phyloP scores from a whole-genome alignment of 1,284 basidiomycete species.

The Boletellus deceptivus region DNA sequence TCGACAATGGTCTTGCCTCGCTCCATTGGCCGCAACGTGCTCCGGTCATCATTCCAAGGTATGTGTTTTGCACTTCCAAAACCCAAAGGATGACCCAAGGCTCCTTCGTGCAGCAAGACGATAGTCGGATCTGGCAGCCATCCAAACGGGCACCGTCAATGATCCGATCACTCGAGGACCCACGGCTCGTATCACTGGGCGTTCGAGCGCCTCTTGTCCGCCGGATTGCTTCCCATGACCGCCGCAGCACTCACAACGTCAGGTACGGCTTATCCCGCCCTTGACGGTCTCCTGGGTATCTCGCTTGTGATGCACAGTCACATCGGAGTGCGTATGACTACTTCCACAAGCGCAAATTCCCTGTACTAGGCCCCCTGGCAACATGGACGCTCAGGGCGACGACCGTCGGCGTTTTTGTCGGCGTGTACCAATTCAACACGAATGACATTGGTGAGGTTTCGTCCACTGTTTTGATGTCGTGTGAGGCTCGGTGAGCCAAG shows the following conservation, averaged over 20 bases:
- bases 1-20: constrained; percentile 39
- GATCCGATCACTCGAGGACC: constrained; percentile 82
- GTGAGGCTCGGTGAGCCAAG: constrained; percentile 8
- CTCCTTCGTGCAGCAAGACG: constrained; percentile 34
- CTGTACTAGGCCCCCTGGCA: constrained; percentile 63
- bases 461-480: constrained; percentile 2
- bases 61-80: constrained; percentile 4
- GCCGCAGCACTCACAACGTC: constrained; percentile 76
- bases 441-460: constrained; percentile 83
- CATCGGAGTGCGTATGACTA: constrained; percentile 89
- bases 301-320: constrained; percentile 93
- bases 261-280: constrained; percentile 70
- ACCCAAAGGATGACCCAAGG: constrained; percentile 2
- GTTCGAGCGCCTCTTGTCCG: constrained; percentile 91
- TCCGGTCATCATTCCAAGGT: constrained; percentile 40
- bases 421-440: constrained; percentile 97
- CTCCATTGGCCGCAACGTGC: constrained; percentile 42
- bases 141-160: constrained; percentile 93
- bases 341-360: constrained; percentile 92
- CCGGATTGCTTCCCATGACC: constrained; percentile 85
- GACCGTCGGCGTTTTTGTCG: constrained; percentile 85
- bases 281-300: constrained; percentile 88
- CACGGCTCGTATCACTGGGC: constrained; percentile 99
- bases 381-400: constrained; percentile 77
- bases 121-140: constrained; percentile 54